Percentiles rank a stretch among this genome's conserved stretches.
phyloP scores from a whole-genome alignment of 108 stramenopile species.

The Craspedostauros australis region DNA sequence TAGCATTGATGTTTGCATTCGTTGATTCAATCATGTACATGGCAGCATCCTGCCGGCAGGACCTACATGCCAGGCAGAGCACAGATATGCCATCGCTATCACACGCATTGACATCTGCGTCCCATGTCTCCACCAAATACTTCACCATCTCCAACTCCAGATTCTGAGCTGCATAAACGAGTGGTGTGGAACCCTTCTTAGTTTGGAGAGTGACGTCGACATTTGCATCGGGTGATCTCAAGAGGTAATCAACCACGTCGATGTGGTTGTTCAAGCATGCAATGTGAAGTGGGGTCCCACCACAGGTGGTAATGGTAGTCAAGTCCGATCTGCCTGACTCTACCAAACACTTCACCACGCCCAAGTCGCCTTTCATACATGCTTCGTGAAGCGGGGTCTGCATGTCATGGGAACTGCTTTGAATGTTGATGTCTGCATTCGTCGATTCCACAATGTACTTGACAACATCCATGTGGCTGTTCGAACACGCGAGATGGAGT shows the following conservation, averaged over 20 bases:
- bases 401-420: not conserved
- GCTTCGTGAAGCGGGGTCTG: not conserved
- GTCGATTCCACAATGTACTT: not conserved
- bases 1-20: not conserved
- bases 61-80: not conserved
- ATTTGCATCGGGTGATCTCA: not conserved
- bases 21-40: not conserved
- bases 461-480: not conserved
- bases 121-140: not conserved
- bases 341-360: not conserved
- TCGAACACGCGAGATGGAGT: not conserved
- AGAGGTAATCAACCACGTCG: too few relatives aligned
- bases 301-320: too few relatives aligned
- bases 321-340: too few relatives aligned
- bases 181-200: not conserved
- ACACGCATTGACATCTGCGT: not conserved
- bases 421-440: not conserved
- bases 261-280: too few relatives aligned
- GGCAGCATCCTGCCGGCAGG: not conserved
- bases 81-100: not conserved
- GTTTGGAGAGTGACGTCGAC: not conserved
- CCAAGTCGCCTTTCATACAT: not conserved
- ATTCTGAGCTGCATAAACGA: not conserved
- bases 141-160: not conserved
- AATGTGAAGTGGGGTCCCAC: too few relatives aligned